phyloP scores from a whole-genome alignment of 257 asterid genomes.

The Solanum paucissectum region DNA sequence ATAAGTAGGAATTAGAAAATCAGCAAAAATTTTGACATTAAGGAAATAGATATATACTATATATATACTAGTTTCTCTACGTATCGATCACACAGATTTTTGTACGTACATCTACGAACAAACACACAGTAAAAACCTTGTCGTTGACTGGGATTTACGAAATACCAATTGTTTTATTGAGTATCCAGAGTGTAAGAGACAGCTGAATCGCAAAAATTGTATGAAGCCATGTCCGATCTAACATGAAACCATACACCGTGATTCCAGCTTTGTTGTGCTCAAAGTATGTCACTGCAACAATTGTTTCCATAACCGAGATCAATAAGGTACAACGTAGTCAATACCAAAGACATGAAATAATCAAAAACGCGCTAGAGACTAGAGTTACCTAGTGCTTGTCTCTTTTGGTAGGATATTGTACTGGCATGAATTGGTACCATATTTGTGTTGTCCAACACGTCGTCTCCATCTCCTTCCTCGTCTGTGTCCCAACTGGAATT shows the following conservation, averaged over 20 bases:
- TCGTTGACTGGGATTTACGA: constrained; percentile 13
- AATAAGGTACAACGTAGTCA: neutral
- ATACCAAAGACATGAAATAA: neutral
- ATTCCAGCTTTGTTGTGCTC: constrained; percentile 91
- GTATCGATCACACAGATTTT: neutral
- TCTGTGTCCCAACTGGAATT: constrained; percentile 38
- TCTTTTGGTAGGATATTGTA: constrained; percentile 67
- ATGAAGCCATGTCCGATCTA: constrained; percentile 75
- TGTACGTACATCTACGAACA: neutral
- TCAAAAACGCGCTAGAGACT: neutral
- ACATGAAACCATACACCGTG: constrained; percentile 85
- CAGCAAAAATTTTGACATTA: neutral
- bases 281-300: constrained; percentile 67
- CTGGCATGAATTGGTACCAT: constrained; percentile 38
- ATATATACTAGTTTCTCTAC: neutral
- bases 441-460: constrained; percentile 60
- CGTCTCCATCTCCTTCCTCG: constrained; percentile 89
- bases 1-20: neutral
- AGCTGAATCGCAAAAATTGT: constrained; percentile 62
- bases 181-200: constrained; percentile 79
- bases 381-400: constrained; percentile 80
- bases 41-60: neutral
- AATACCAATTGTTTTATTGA: constrained; percentile 75
- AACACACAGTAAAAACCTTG: neutral
- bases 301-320: neutral